These are phyloP conservation scores for Trichosporon asahii DNA, from an alignment of 1,284 basidiomycete genomes.

Conservation along the genomic window DNA sequence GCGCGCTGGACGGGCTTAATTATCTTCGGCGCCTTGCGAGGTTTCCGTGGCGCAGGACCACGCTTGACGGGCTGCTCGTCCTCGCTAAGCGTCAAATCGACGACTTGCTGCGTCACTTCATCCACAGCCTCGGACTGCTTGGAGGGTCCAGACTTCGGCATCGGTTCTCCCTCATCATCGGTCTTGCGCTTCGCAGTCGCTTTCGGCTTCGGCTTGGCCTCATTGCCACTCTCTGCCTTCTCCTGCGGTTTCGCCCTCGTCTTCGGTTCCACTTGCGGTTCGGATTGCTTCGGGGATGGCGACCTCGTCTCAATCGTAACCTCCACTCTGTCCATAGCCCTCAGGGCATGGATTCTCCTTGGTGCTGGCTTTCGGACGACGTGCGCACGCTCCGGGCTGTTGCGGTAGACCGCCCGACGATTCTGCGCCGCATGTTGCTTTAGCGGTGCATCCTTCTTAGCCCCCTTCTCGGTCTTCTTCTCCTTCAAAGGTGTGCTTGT, in stretches of 20 bases:
- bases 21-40: background rate
- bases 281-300: background rate
- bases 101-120: background rate
- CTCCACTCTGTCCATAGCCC: background rate
- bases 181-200: background rate
- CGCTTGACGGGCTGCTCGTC: background rate
- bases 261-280: background rate
- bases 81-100: background rate
- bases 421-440: background rate
- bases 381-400: background rate
- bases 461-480: background rate
- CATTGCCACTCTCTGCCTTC: background rate
- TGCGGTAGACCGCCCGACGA: background rate
- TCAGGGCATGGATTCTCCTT: background rate
- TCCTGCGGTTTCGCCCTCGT: background rate
- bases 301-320: background rate
- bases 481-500: background rate
- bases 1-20: background rate
- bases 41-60: background rate
- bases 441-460: background rate
- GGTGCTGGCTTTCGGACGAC: constrained; percentile 4
- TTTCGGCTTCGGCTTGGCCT: background rate
- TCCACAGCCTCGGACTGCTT: background rate
- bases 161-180: background rate
- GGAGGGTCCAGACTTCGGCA: background rate